Percentiles rank a stretch among this genome's conserved stretches.
Conservation (phyloP, 139 green algal genomes). For the Chlamydomonas schloesseri region DNA sequence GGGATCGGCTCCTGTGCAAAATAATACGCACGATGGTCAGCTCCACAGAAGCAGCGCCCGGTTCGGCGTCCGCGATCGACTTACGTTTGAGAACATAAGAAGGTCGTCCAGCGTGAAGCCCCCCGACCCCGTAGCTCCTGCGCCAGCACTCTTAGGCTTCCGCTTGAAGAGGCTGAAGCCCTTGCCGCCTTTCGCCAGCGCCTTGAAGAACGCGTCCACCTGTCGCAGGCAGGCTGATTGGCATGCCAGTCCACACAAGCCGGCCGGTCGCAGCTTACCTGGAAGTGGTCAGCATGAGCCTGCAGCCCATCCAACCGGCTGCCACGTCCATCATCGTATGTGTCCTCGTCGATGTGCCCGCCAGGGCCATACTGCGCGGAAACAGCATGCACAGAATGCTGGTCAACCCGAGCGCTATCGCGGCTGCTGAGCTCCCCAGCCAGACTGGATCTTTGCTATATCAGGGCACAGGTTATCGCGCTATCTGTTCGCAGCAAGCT, state of each 20-base stretch:
- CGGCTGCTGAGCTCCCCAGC: too few relatives aligned
- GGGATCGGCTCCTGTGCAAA: conserved; percentile 85
- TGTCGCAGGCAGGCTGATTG: conserved; percentile 40
- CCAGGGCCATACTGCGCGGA: neutral
- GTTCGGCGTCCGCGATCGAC: too few relatives aligned
- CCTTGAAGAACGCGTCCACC: conserved; percentile 82
- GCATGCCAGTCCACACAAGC: neutral
- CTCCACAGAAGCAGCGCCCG: conserved; percentile 5
- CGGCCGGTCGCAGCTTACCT: conserved; percentile 35
- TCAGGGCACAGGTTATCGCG: too few relatives aligned
- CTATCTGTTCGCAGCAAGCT: too few relatives aligned
- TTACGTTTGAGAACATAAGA: conserved; percentile 73
- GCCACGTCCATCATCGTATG: conserved; percentile 21
- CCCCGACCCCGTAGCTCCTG: conserved; percentile 28
- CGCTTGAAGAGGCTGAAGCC: conserved; percentile 68
- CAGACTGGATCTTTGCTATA: too few relatives aligned
- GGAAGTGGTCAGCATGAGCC: conserved; percentile 67
- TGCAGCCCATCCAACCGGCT: conserved; percentile 67
- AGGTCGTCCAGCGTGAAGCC: conserved; percentile 77
- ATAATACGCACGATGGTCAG: neutral
- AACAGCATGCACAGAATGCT: neutral
- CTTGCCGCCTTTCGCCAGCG: conserved; percentile 63
- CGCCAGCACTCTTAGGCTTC: conserved; percentile 44
- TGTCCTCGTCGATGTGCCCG: conserved; percentile 21
- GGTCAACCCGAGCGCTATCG: neutral